Percentiles rank a stretch among this genome's conserved stretches.
Evolutionary conservation across 139 green algal genomes (phyloP).

Genomic region (Coelastrella sp.): DNA sequence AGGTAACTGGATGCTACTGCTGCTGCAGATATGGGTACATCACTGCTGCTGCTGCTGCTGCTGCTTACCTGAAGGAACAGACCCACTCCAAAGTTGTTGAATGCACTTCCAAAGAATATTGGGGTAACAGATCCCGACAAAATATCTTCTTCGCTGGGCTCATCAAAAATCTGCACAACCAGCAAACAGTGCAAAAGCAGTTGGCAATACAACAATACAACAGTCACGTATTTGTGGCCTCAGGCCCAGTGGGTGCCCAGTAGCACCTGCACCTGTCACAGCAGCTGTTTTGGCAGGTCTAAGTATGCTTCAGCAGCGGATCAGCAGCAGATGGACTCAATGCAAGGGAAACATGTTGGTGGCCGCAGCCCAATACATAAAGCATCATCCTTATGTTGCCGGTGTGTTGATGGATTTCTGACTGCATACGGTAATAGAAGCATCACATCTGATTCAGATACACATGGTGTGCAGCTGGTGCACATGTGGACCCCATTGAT

Average conservation of each 20-base stretch:
- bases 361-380: too few relatives aligned
- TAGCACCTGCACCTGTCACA: neutral
- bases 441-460: neutral
- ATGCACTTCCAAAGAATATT: slow-evolving; percentile 83
- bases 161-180: slow-evolving; percentile 64
- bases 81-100: slow-evolving; percentile 88
- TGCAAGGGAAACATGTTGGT: too few relatives aligned
- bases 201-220: neutral
- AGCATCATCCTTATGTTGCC: too few relatives aligned
- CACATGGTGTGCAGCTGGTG: neutral
- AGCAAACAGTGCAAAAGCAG: neutral
- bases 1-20: too few relatives aligned
- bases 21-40: neutral
- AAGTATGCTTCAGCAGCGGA: too few relatives aligned
- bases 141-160: slow-evolving; percentile 74
- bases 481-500: too few relatives aligned
- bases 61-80: slow-evolving; percentile 75
- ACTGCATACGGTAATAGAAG: too few relatives aligned
- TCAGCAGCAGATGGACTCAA: too few relatives aligned
- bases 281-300: too few relatives aligned
- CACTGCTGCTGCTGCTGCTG: too few relatives aligned
- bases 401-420: too few relatives aligned
- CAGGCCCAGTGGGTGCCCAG: neutral
- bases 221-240: too few relatives aligned
- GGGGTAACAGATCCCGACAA: slow-evolving; percentile 68